Base-by-base conservation (phyloP, 139 green algal species). In the Yamagishiella unicocca region DNA sequence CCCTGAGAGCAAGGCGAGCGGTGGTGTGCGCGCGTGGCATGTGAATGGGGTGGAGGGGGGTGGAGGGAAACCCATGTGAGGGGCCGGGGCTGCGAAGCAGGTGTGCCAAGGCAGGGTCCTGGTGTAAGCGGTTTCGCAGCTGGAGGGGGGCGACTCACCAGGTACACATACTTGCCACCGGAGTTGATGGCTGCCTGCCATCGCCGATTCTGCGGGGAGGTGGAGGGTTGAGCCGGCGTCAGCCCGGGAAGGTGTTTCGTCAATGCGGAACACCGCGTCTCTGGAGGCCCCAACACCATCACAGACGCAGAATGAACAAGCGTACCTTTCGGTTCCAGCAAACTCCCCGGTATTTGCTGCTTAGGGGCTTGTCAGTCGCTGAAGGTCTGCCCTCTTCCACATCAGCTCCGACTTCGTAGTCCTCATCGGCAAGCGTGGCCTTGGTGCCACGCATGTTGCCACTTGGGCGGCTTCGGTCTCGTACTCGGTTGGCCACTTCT, bases 141-240 rank as follows among this genome's bases (percentile, higher is more conserved):
- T n/a, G n/a, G n/a, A n/a, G n/a, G n/a, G n/a, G n/a, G n/a, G n/a
- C n/a, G n/a, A n/a, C 66, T 43, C 31, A 85, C 78, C 43, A 94
- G 82, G 64, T 94, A 94, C 22, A 94, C 83, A 62, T 94, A 93
- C 68, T 92, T 91, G 40, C 90, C 90, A 17, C 83, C 88, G 37
- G 76, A 86, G 85, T 94, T 94, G 68, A 94, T 94, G 37, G 92
- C 92, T 2, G 92, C 90, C 58, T 94, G 92, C 92, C 92, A 94
- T 31, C 90, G 82, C 35, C 43, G 42, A 33, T 87, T 87, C 67
- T 86, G 80, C 2, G 17, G 0, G 38, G 4, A 40, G 27, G 77
- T 5, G 24, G 55, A 37, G n/a, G n/a, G 73, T 81, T n/a, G n/a
- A n/a, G n/a, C n/a, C n/a, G n/a, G n/a, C n/a, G n/a, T n/a, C n/a